Evolutionary conservation across 495 filamentous ascomycete species (phyloP).

Genomic region (Elasticomyces elasticus): DNA sequence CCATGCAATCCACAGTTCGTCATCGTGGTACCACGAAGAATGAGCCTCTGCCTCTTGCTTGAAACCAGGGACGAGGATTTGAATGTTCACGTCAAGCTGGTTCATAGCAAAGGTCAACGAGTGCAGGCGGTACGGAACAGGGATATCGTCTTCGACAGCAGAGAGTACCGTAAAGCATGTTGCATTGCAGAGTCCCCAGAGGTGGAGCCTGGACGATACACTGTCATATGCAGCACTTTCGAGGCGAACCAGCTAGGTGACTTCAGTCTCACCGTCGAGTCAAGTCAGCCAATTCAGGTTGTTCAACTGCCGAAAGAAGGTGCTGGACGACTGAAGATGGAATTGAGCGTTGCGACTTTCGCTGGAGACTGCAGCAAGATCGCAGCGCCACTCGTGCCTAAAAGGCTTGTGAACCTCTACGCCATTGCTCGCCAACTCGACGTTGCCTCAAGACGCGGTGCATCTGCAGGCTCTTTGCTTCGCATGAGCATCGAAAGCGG

Average conservation of each 20-base stretch:
- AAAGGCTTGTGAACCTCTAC: constrained; percentile 25
- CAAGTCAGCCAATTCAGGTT: constrained; percentile 41
- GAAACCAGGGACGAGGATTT: constrained; percentile 49
- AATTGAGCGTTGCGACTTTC: constrained; percentile 25
- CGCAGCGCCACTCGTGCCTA: constrained; percentile 25
- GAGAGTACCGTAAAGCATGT: constrained; percentile 74
- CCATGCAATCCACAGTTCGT: constrained; percentile 77
- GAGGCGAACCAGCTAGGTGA: constrained; percentile 61
- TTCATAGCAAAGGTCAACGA: constrained; percentile 64
- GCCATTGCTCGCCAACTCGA: constrained; percentile 28
- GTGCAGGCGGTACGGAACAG: constrained; percentile 56
- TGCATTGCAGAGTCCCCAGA: constrained; percentile 51
- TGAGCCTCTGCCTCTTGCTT: constrained; percentile 60
- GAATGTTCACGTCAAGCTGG: constrained; percentile 73
- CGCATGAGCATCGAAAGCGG: constrained; percentile 58
- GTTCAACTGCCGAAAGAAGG: constrained; percentile 51
- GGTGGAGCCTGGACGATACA: constrained; percentile 64
- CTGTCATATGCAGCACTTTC: constrained; percentile 79
- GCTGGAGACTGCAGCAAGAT: constrained; percentile 14
- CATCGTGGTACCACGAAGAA: constrained; percentile 45
- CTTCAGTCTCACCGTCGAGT: constrained; percentile 65
- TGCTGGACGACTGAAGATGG: constrained; percentile 49
- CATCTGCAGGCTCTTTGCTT: constrained; percentile 43
- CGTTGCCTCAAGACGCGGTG: constrained; percentile 20
- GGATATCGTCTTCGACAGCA: constrained; percentile 69